phyloP scores from a whole-genome alignment of 768 basidiomycete genomes.

The Boletus vinaceobasis region DNA sequence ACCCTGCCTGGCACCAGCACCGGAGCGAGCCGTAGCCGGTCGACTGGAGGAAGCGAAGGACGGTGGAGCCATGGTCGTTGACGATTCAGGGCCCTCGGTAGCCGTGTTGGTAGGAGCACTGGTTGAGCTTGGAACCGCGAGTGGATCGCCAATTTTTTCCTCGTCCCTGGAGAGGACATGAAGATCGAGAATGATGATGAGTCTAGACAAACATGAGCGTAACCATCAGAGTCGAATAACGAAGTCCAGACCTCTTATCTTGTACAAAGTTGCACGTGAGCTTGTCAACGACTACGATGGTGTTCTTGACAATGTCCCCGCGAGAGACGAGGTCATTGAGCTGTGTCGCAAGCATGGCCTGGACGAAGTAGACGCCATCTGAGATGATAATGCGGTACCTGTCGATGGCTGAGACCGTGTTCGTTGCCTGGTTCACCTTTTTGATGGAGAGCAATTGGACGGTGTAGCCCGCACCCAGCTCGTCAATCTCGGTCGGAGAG shows the following conservation, averaged over 20 bases:
- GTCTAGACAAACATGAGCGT: constrained; percentile 39
- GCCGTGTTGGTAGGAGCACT: constrained; percentile 24
- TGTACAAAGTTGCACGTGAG: constrained; percentile 83
- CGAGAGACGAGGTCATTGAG: constrained; percentile 73
- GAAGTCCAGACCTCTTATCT: constrained; percentile 58
- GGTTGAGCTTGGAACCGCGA: constrained; percentile 36
- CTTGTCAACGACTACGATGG: constrained; percentile 66
- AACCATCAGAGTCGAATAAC: not conserved
- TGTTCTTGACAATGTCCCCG: constrained; percentile 58
- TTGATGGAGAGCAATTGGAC: constrained; percentile 85
- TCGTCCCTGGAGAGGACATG: constrained; percentile 48
- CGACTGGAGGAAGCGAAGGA: constrained; percentile 23
- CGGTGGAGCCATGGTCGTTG: constrained; percentile 31
- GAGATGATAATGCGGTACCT: constrained; percentile 83
- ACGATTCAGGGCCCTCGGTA: constrained; percentile 22
- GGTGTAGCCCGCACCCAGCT: constrained; percentile 38
- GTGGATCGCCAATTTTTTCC: constrained; percentile 75
- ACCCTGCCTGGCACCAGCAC: constrained; percentile 16
- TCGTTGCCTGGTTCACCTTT: constrained; percentile 48
- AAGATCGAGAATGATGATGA: constrained; percentile 76
- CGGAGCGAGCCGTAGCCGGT: constrained; percentile 5
- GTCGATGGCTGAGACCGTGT: constrained; percentile 40
- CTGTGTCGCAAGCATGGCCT: constrained; percentile 94
- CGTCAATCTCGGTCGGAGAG: constrained; percentile 27
- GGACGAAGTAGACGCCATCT: constrained; percentile 82